Evolutionary conservation across 768 basidiomycete species (phyloP).

Genomic region (Mycena crocata): DNA sequence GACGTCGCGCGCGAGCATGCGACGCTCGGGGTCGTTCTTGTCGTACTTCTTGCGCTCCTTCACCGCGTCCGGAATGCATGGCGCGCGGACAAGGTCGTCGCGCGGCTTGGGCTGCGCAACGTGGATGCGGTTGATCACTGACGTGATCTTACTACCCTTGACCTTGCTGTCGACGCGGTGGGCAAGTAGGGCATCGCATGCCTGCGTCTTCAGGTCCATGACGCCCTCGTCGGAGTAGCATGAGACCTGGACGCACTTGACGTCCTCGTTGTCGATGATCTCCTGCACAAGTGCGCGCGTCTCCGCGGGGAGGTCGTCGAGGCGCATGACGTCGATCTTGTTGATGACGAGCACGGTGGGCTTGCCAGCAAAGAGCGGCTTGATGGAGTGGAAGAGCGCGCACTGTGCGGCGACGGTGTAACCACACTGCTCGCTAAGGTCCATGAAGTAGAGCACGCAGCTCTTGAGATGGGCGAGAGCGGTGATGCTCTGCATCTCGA

Average conservation of each 20-base stretch:
- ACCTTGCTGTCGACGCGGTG: constrained; percentile 95
- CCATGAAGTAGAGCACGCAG: constrained; percentile 98
- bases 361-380: constrained; percentile 94
- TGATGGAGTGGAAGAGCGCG: constrained; percentile 99
- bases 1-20: constrained; percentile 79
- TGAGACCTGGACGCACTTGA: constrained; percentile 86
- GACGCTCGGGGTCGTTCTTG: constrained; percentile 85
- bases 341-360: constrained; percentile 96
- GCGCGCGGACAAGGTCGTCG: constrained; percentile 88
- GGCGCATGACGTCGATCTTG: constrained; percentile 94
- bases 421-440: constrained; percentile 97
- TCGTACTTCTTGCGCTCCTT: constrained; percentile 86
- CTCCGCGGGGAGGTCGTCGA: constrained; percentile 85
- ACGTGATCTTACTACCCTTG: constrained; percentile 92
- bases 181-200: constrained; percentile 95
- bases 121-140: constrained; percentile 94
- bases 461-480: constrained; percentile 96
- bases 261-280: constrained; percentile 81
- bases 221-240: constrained; percentile 98
- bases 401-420: constrained; percentile 97
- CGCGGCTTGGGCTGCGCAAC: constrained; percentile 92
- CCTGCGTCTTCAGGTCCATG: constrained; percentile 94
- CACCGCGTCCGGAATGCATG: constrained; percentile 91
- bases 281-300: constrained; percentile 86
- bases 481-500: constrained; percentile 99